Conservation (phyloP, 371 early-diverging fungal species). For the Apophysomyces trapeziformis region DNA sequence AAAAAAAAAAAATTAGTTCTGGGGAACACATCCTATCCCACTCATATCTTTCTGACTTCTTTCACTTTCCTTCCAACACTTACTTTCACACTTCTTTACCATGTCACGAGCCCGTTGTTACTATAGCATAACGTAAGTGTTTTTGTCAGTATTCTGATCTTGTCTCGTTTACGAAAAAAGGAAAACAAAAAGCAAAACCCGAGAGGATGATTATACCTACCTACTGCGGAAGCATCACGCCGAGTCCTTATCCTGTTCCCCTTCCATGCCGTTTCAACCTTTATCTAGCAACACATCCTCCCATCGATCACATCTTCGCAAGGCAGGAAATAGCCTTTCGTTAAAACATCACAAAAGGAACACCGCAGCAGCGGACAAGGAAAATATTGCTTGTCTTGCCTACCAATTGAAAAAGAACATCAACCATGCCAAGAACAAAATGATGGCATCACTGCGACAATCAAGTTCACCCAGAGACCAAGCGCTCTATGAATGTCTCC, state of each 20-base stretch:
- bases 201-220: neutral
- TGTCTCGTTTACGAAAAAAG: neutral
- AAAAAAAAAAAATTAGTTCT: too few species aligned
- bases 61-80: neutral
- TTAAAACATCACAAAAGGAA: neutral
- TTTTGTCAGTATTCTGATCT: neutral
- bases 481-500: neutral
- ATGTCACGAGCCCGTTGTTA: slow-evolving; percentile 6
- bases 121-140: neutral
- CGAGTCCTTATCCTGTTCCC: neutral
- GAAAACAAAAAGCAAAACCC: neutral
- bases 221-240: neutral
- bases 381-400: slow-evolving; percentile 6
- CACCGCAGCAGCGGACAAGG: neutral
- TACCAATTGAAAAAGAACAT: neutral
- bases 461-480: slow-evolving; percentile 1
- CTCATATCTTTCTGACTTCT: neutral
- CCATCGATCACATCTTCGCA: neutral
- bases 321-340: neutral
- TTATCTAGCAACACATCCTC: neutral
- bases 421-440: slow-evolving; percentile 1
- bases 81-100: neutral
- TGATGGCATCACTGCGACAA: neutral
- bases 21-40: neutral
- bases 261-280: neutral